phyloP scores from a whole-genome alignment of 2,329 filamentous ascomycete species.

The Fusarium burgessii region DNA sequence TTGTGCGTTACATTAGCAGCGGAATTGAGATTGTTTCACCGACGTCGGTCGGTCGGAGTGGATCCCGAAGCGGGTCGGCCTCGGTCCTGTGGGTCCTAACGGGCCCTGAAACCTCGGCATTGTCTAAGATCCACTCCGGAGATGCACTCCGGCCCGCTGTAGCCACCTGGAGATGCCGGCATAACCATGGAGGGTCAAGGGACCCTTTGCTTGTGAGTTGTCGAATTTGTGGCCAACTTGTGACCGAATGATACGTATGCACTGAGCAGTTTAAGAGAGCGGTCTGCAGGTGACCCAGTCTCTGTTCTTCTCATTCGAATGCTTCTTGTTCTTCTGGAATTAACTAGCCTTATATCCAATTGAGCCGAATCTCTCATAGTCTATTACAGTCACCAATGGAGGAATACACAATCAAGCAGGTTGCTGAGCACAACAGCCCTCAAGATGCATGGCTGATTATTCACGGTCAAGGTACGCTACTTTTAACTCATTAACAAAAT shows the following conservation, averaged over 20 bases:
- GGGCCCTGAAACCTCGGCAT: constrained; percentile 13
- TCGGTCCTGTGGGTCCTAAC: neutral
- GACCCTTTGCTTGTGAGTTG: no score
- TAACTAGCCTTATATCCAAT: no score
- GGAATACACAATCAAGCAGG: constrained; percentile 5
- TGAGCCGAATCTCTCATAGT: no score
- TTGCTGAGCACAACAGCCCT: constrained; percentile 9
- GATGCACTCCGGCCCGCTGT: neutral
- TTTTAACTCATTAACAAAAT: accelerated
- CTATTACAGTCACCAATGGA: no score
- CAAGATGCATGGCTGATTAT: constrained; percentile 1
- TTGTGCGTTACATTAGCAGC: neutral
- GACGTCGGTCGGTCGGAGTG: neutral
- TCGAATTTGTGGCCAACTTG: neutral
- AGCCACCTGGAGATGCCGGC: neutral
- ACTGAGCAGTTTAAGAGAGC: neutral
- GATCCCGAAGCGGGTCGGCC: neutral
- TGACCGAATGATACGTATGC: no score
- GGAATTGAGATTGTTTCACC: neutral
- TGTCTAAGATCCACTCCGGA: neutral
- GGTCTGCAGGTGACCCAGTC: neutral
- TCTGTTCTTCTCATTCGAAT: neutral
- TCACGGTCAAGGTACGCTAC: neutral
- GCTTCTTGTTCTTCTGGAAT: no score
- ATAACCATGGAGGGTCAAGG: neutral